Base-by-base conservation (phyloP, 2,329 filamentous ascomycete species). In the Hymenotorrendiella dingleyae region DNA sequence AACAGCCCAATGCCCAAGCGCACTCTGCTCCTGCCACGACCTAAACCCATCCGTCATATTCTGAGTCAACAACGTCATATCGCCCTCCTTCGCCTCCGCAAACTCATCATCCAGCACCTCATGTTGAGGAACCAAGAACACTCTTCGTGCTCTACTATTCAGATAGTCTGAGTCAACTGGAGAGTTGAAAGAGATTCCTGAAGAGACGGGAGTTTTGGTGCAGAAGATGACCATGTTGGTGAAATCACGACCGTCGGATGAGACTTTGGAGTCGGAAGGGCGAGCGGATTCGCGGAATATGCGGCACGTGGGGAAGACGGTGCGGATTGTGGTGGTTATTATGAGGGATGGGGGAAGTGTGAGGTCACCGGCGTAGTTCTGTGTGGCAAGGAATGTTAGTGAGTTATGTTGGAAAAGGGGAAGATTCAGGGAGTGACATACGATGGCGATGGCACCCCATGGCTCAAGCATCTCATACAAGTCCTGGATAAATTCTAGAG, bases 221-320 rank as follows among this genome's bases (percentile, higher is more conserved):
- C 93, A 98, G 69, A 96, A 96, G 47, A 97, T 80, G 35, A 97
- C 86, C 76, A 97, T 88, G 69, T 98, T 98, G 61, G 89, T 87
- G 63, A 97, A 96, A 59, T 95, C 86, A 21, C 68, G 66, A 2
- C 69, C 70, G 14, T 69, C 64, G 30, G 67, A 60, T 26, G 70
- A 68, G 17, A 77, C 63, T 6, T 68, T 65, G 19, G 68, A 65
- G 1, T 66, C 64, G 4, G 76, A 68, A 3, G 70, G 65, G 1
- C 71, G 66, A 1, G 71, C 66, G 20, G 76, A 72, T 65, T 98
- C 93, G 49, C 93, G 83, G 74, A 89, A 98, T 55, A 94, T 79
- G 47, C 89, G 86, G 66, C 93, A 98, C 4, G 80, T 78, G n/a
- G 87, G 84, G 64, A 97, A 98, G 44, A 93, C 80, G 21, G 77